Percentiles rank a stretch among this genome's conserved stretches.
phyloP scores from a whole-genome alignment of 2,329 filamentous ascomycete genomes.

The Grosmannia huntii region DNA sequence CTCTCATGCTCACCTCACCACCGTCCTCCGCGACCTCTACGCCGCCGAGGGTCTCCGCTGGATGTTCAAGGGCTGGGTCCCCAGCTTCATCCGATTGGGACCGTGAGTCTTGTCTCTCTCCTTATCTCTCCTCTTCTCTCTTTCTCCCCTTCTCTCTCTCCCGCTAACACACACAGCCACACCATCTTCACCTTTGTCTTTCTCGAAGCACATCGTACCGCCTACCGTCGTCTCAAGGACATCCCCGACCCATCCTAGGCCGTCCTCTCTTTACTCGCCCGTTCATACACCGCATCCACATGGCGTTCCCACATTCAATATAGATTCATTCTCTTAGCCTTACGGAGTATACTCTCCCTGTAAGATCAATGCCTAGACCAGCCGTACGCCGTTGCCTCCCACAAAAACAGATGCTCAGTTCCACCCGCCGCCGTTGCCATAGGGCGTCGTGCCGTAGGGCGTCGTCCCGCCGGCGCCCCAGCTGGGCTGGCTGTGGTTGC shows the following conservation, averaged over 20 bases:
- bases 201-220: constrained; percentile 72
- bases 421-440: constrained; percentile 40
- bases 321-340: no score
- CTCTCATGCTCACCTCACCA: constrained; percentile 35
- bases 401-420: constrained; percentile 21
- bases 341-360: no score
- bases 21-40: constrained; percentile 57
- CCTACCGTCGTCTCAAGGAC: constrained; percentile 47
- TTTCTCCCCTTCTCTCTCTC: not conserved
- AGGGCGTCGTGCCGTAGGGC: constrained; percentile 30
- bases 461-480: constrained; percentile 48
- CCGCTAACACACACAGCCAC: constrained; percentile 36
- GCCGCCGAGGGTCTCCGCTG: constrained; percentile 59
- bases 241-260: constrained; percentile 19
- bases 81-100: constrained; percentile 54
- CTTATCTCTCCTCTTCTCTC: not conserved
- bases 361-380: not conserved
- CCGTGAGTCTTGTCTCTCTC: constrained; percentile 32
- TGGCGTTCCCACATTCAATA: no score
- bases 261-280: not conserved
- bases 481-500: constrained; percentile 40
- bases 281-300: not conserved
- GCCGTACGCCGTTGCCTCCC: not conserved
- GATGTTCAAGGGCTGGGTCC: constrained; percentile 87
- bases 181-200: constrained; percentile 82